Percentiles rank a stretch among this genome's conserved stretches.
phyloP scores from a whole-genome alignment of 805 yeast species.

The Cyberlindnera veronae region DNA sequence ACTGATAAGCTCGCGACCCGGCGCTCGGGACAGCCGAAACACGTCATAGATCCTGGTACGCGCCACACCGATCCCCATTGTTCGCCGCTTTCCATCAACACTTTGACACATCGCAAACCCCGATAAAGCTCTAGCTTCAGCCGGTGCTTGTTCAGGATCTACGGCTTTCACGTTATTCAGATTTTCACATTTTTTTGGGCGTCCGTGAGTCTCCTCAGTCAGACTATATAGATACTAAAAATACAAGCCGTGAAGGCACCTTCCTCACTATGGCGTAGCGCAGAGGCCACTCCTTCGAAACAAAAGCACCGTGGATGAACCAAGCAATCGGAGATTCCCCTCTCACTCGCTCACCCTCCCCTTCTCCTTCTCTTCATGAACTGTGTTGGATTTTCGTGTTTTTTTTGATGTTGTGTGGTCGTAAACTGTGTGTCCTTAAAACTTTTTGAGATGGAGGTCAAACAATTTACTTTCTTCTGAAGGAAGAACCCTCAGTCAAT shows the following conservation, averaged over 20 bases:
- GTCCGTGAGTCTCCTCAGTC: not conserved
- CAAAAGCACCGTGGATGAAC: not conserved
- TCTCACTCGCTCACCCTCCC: too few relatives aligned
- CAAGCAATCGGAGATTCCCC: too few relatives aligned
- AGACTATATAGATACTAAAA: conserved; percentile 4
- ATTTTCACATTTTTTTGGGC: conserved; percentile 11
- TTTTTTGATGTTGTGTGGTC: not conserved
- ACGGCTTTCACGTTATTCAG: not conserved
- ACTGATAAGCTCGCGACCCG: conserved; percentile 8
- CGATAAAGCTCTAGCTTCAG: too few relatives aligned
- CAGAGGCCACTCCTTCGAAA: not conserved
- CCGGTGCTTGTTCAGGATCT: not conserved
- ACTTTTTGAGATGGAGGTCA: not conserved
- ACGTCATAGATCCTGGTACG: conserved; percentile 3
- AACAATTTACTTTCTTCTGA: conserved; percentile 87
- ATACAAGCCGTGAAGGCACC: conserved; percentile 13
- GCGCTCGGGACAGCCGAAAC: not conserved
- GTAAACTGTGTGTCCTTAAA: not conserved
- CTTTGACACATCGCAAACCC: not conserved
- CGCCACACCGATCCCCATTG: conserved; percentile 1
- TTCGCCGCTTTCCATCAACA: not conserved
- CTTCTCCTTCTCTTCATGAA: conserved; percentile 1
- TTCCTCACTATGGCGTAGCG: too few relatives aligned
- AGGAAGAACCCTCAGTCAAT: conserved; percentile 98
- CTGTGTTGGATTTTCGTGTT: conserved; percentile 1